Evolutionary conservation across 805 yeast genomes (phyloP).

Genomic region (Spathaspora hagerdaliae): DNA sequence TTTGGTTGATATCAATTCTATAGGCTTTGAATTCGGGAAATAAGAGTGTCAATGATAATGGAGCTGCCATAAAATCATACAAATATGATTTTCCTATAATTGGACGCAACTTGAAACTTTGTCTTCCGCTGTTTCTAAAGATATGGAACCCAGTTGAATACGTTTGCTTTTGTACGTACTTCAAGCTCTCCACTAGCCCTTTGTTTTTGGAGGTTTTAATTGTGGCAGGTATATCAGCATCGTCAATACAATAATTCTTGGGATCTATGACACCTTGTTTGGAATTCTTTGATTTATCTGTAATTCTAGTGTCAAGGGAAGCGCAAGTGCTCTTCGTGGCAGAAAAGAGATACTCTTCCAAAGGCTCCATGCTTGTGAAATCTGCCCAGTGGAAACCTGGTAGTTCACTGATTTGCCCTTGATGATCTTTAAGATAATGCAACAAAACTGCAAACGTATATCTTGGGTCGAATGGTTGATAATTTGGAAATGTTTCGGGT

Average conservation of each 20-base stretch:
- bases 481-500: neutral
- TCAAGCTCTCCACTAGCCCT: neutral
- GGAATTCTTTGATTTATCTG: conserved; percentile 5
- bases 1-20: conserved; percentile 10
- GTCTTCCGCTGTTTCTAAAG: conserved; percentile 27
- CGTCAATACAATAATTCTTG: conserved; percentile 20
- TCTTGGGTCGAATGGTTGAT: conserved; percentile 24
- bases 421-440: conserved; percentile 12
- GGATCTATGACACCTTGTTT: conserved; percentile 13
- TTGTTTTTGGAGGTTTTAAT: neutral
- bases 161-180: conserved; percentile 5
- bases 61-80: conserved; percentile 38
- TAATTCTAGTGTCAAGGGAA: conserved; percentile 14
- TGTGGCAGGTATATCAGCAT: conserved; percentile 12
- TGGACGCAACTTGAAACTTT: conserved; percentile 20
- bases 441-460: conserved; percentile 21
- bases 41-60: conserved; percentile 26
- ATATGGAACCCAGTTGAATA: conserved; percentile 38
- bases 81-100: conserved; percentile 37
- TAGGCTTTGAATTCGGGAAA: conserved; percentile 18
- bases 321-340: conserved; percentile 15
- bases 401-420: conserved; percentile 6
- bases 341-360: conserved; percentile 13
- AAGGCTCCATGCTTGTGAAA: conserved; percentile 19
- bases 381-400: conserved; percentile 34